Conservation (phyloP, 352 stramenopile species). For the Phytopythium boreale region DNA sequence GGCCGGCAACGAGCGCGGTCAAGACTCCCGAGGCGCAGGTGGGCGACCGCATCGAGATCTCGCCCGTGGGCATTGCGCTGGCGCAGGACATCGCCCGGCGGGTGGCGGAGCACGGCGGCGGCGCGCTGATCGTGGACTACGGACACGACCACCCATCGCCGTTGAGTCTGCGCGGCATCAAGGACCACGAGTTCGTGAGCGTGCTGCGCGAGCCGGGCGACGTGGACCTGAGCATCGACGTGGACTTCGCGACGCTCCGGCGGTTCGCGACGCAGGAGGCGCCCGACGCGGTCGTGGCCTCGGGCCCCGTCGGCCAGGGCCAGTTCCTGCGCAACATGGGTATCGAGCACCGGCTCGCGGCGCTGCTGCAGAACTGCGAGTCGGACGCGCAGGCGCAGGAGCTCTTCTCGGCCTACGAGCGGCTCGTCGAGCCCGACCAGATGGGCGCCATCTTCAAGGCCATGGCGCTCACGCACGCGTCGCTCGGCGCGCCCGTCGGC, state of each 20-base stretch:
- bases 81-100: constrained; percentile 91
- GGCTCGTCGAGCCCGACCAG: constrained; percentile 89
- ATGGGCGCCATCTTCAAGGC: constrained; percentile 96
- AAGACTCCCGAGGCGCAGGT: constrained; percentile 49
- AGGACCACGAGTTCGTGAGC: constrained; percentile 93
- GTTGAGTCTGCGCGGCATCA: constrained; percentile 93
- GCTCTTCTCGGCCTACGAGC: constrained; percentile 90
- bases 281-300: constrained; percentile 52
- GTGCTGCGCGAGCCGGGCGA: constrained; percentile 89
- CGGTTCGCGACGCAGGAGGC: constrained; percentile 56
- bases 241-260: constrained; percentile 85
- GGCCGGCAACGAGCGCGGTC: constrained; percentile 39
- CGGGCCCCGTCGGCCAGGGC: constrained; percentile 89
- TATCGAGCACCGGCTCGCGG: constrained; percentile 90
- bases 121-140: constrained; percentile 95
- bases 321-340: constrained; percentile 94
- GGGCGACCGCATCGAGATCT: constrained; percentile 93
- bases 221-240: constrained; percentile 90
- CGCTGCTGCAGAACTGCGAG: constrained; percentile 85
- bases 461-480: constrained; percentile 78
- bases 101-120: constrained; percentile 80
- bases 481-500: constrained; percentile 55
- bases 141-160: constrained; percentile 88
- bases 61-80: constrained; percentile 89
- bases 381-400: constrained; percentile 86